Conservation (phyloP, 495 filamentous ascomycete species). For the Neurospora pannonica region DNA sequence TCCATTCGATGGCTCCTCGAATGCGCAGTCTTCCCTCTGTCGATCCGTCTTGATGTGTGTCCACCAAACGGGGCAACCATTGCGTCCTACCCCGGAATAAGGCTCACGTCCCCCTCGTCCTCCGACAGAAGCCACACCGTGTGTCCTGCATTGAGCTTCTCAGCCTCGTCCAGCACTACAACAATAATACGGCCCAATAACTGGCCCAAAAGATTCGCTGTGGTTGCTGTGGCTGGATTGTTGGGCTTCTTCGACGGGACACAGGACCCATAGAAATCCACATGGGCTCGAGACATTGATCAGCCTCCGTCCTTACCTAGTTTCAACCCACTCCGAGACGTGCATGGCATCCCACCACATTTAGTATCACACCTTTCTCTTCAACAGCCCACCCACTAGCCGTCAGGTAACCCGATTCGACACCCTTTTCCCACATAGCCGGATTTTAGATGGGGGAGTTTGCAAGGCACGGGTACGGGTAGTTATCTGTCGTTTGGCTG, state of each 20-base stretch:
- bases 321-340: neutral
- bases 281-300: neutral
- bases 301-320: neutral
- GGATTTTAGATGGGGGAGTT: neutral
- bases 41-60: neutral
- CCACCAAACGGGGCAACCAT: neutral
- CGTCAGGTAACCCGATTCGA: neutral
- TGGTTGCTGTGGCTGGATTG: neutral
- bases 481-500: neutral
- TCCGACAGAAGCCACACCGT: neutral
- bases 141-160: neutral
- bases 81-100: neutral
- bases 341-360: neutral
- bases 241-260: neutral
- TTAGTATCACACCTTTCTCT: neutral
- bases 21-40: neutral
- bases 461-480: neutral
- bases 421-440: neutral
- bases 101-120: neutral
- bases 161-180: neutral
- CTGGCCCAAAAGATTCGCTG: neutral
- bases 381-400: neutral
- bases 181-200: neutral
- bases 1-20: neutral
- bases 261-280: neutral